A percentile compares a stretch with the other conserved stretches of the same genome.
Conservation (phyloP, 2,329 filamentous ascomycete species). For the Ceratocystis lukuohia region DNA sequence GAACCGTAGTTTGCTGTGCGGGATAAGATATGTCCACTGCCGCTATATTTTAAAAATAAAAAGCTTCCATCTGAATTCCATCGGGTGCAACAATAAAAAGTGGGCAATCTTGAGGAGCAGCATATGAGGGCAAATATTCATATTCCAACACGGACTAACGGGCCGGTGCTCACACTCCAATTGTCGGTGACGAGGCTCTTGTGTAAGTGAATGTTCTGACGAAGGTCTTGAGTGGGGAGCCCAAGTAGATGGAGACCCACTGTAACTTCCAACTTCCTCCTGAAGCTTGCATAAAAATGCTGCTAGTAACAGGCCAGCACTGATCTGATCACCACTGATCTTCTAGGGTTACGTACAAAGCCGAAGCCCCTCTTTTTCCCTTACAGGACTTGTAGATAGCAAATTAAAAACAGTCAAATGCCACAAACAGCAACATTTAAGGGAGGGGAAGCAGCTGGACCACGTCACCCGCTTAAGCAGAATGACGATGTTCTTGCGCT, state of each 20-base stretch:
- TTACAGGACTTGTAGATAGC: not conserved
- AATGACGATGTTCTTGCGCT: not conserved
- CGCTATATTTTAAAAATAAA: not conserved
- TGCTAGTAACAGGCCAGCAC: not conserved
- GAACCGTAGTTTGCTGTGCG: not conserved
- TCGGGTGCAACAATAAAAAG: not conserved
- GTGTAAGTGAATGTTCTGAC: not conserved
- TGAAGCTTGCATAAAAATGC: constrained; percentile 7
- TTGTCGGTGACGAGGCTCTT: not conserved
- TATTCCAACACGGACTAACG: not conserved
- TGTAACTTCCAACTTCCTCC: not conserved
- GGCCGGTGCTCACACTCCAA: not conserved
- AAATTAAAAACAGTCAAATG: not conserved
- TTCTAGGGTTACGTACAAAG: not conserved
- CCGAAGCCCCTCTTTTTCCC: not conserved
- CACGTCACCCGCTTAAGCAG: not conserved
- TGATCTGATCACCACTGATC: not conserved
- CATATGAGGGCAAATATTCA: not conserved
- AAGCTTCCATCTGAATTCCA: not conserved
- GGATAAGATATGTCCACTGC: too few relatives aligned
- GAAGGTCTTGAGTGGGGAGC: not conserved
- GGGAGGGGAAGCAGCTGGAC: not conserved
- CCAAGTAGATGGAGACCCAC: not conserved
- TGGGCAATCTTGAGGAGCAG: not conserved
- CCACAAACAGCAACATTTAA: not conserved